These are phyloP conservation scores for Leptosphaerulina australis DNA, from an alignment of 2,329 filamentous ascomycete genomes.

Conservation along the genomic window DNA sequence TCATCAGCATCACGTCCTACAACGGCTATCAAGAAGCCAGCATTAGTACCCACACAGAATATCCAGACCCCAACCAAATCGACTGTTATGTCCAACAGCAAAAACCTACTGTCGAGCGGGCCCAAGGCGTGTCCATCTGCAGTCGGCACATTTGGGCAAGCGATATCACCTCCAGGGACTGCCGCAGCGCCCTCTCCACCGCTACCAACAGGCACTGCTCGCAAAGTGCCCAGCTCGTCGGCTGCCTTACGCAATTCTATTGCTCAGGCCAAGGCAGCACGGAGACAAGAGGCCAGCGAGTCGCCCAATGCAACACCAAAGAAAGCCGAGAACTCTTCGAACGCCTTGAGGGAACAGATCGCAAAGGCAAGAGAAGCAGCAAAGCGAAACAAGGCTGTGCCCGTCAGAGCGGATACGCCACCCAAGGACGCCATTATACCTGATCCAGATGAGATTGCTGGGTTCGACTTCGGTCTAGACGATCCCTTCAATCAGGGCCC, in stretches of 20 bases:
- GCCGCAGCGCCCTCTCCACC: conserved; percentile 17
- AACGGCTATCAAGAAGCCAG: conserved; percentile 39
- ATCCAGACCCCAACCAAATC: conserved; percentile 36
- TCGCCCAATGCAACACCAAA: conserved; percentile 21
- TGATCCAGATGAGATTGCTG: conserved; percentile 40
- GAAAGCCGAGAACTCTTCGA: conserved; percentile 70
- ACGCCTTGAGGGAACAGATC: conserved; percentile 85
- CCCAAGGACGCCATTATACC: conserved; percentile 42
- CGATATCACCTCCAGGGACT: conserved; percentile 37
- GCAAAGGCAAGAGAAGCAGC: conserved; percentile 85
- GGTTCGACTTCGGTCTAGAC: conserved; percentile 66
- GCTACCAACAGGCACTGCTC: conserved; percentile 41
- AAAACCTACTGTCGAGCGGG: conserved; percentile 45
- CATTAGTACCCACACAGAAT: conserved; percentile 35
- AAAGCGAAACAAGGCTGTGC: conserved; percentile 45
- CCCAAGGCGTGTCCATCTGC: conserved; percentile 42
- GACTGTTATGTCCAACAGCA: conserved; percentile 44
- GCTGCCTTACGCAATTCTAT: conserved; percentile 85
- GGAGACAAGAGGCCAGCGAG: conserved; percentile 42
- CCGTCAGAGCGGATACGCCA: conserved; percentile 35
- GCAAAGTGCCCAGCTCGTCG: conserved; percentile 70
- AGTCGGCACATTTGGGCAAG: conserved; percentile 44
- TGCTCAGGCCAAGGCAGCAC: conserved; percentile 86
- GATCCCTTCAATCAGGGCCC: conserved; percentile 74
- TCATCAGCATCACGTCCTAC: conserved; percentile 43